These are phyloP conservation scores for Lachnellula willkommii DNA, from an alignment of 2,329 filamentous ascomycete genomes.

Conservation along the genomic window DNA sequence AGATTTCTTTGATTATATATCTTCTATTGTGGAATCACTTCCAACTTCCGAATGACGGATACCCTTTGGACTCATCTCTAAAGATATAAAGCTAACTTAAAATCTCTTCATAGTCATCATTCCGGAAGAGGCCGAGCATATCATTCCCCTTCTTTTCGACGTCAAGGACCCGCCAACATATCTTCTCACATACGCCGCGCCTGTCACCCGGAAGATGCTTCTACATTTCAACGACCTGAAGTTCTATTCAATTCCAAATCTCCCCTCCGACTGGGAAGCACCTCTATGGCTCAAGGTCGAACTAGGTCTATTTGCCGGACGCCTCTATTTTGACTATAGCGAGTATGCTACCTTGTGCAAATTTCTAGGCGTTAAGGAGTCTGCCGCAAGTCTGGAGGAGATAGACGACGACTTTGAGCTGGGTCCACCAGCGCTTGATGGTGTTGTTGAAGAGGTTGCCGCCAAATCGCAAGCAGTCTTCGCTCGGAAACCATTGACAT, in stretches of 20 bases:
- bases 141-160: conserved; percentile 43
- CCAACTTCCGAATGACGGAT: too few species aligned
- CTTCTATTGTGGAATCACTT: too few species aligned
- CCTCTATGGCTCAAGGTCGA: conserved; percentile 53
- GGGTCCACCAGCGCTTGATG: background rate
- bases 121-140: conserved; percentile 55
- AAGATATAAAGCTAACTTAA: too few species aligned
- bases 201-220: conserved; percentile 55
- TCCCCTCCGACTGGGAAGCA: conserved; percentile 37
- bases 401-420: conserved; percentile 2
- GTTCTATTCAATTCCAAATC: conserved; percentile 47
- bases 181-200: conserved; percentile 54
- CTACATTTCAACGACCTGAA: conserved; percentile 47
- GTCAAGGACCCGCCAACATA: conserved; percentile 29
- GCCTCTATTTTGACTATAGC: conserved; percentile 52
- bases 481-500: conserved; percentile 37
- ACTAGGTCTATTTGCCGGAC: conserved; percentile 54
- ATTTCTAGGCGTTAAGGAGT: conserved; percentile 13
- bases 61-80: too few species aligned
- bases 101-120: conserved; percentile 44
- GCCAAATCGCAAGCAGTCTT: conserved; percentile 11
- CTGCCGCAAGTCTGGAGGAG: conserved; percentile 1
- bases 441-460: background rate
- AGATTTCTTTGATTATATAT: background rate
- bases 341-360: conserved; percentile 39